Percentiles rank a stretch among this genome's conserved stretches.
These are phyloP conservation scores for Otatea glauca DNA, from an alignment of 176 grass and related monocot genomes.

Conservation along the genomic window DNA sequence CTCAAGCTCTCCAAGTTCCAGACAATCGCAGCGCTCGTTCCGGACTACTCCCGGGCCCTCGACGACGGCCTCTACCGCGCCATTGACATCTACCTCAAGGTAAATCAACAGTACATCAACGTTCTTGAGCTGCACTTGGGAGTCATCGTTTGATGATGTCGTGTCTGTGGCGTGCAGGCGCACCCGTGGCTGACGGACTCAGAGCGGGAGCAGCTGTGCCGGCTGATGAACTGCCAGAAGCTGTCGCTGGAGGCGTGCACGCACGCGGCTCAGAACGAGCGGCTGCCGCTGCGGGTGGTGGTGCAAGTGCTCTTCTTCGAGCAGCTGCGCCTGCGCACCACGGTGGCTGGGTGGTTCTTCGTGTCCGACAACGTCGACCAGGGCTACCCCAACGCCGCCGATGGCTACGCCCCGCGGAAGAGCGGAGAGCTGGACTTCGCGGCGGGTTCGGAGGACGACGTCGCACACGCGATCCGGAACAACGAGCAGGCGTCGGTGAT, in stretches of 20 bases:
- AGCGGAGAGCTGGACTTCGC: conserved; percentile 3
- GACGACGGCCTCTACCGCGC: conserved; percentile 87
- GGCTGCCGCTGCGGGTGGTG: conserved; percentile 76
- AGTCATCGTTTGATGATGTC: background rate
- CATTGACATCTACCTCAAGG: conserved; percentile 88
- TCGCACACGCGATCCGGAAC: background rate
- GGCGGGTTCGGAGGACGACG: conserved; percentile 12
- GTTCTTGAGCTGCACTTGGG: conserved; percentile 9
- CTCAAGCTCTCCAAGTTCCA: conserved; percentile 77
- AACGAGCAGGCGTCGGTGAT: conserved; percentile 45
- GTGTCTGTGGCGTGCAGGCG: conserved; percentile 40
- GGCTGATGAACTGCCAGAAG: conserved; percentile 91
- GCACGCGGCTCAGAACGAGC: conserved; percentile 91
- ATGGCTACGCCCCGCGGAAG: conserved; percentile 22
- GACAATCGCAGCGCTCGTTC: conserved; percentile 62
- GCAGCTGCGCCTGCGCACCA: conserved; percentile 85
- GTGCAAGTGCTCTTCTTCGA: conserved; percentile 95
- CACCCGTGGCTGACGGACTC: conserved; percentile 81
- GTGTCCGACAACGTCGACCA: conserved; percentile 59
- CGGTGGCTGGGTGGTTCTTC: conserved; percentile 67
- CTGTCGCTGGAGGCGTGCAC: conserved; percentile 90
- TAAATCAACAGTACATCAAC: conserved; percentile 15
- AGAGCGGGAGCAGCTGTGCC: conserved; percentile 80
- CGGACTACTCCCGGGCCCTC: conserved; percentile 65
- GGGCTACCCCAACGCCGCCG: conserved; percentile 33